Conservation (phyloP, 345 rosid species). For the Citrus unshiu region DNA sequence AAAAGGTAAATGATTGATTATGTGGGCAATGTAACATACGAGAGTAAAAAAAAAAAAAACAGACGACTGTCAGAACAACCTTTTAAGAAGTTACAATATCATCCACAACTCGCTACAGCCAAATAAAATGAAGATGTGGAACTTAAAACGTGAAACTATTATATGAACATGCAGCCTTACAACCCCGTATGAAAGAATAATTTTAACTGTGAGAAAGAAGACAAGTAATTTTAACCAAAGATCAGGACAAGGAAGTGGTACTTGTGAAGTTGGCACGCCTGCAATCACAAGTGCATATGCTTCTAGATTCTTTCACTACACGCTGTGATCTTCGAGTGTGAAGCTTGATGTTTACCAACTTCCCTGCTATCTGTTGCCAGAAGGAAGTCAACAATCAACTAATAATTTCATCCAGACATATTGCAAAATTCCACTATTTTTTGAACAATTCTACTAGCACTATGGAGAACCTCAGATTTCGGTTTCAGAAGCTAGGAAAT, state of each 20-base stretch:
- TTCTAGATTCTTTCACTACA: conserved; percentile 71
- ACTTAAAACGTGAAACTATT: not conserved
- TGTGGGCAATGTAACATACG: not conserved
- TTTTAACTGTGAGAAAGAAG: not conserved
- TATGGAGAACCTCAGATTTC: not conserved
- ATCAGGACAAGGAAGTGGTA: conserved; percentile 15
- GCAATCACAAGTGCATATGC: conserved; percentile 79
- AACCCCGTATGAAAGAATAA: not conserved
- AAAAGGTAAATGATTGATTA: not conserved
- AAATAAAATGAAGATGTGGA: not conserved
- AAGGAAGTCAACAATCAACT: conserved; percentile 1
- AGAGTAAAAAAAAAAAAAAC: not conserved
- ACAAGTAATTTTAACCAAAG: not conserved
- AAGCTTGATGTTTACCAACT: conserved; percentile 81
- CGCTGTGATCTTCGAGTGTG: conserved; percentile 75
- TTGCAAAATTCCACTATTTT: not conserved
- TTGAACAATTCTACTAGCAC: not conserved
- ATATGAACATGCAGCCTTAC: not conserved
- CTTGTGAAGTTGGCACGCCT: conserved; percentile 49
- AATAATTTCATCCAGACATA: not conserved
- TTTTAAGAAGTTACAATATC: too few species aligned
- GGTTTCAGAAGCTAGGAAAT: not conserved
- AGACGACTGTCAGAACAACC: not conserved
- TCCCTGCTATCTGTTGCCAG: conserved; percentile 68
- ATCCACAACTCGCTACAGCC: not conserved